Conservation (phyloP, 2,329 filamentous ascomycete species). For the Pestalotiopsis sp. region DNA sequence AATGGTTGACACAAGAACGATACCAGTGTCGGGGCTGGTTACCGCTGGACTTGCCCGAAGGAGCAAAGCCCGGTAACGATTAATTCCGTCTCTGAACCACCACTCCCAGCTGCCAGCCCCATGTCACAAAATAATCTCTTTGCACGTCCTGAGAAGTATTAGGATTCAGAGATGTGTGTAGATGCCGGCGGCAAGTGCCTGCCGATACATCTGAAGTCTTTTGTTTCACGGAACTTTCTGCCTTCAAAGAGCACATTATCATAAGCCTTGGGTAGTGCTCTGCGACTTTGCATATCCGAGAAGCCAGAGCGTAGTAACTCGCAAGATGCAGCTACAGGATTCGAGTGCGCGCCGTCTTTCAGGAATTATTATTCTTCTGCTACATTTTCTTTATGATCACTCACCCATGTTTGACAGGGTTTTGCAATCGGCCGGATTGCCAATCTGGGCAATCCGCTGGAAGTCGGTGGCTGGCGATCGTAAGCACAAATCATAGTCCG, state of each 20-base stretch:
- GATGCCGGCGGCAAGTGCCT: slow-evolving; percentile 7
- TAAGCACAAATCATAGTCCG: background rate
- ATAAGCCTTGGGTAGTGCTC: background rate
- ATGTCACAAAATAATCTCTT: background rate
- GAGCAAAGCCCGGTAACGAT: background rate
- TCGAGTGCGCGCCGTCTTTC: background rate
- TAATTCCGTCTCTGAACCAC: background rate
- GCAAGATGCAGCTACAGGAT: background rate
- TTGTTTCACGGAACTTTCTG: background rate
- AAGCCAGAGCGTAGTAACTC: background rate
- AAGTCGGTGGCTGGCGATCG: slow-evolving; percentile 6
- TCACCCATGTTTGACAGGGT: background rate
- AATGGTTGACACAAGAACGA: background rate
- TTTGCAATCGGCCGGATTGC: background rate
- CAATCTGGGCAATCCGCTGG: slow-evolving; percentile 5
- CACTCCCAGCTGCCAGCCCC: background rate
- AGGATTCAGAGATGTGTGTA: background rate
- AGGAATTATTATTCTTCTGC: background rate
- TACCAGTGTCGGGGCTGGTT: background rate
- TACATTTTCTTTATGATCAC: background rate
- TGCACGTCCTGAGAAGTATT: background rate
- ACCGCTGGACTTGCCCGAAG: background rate
- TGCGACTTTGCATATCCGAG: no score
- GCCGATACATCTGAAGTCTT: background rate
- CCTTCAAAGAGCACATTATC: background rate